Evolutionary conservation across 352 stramenopile genomes (phyloP).

Genomic region (Pythium volutum): DNA sequence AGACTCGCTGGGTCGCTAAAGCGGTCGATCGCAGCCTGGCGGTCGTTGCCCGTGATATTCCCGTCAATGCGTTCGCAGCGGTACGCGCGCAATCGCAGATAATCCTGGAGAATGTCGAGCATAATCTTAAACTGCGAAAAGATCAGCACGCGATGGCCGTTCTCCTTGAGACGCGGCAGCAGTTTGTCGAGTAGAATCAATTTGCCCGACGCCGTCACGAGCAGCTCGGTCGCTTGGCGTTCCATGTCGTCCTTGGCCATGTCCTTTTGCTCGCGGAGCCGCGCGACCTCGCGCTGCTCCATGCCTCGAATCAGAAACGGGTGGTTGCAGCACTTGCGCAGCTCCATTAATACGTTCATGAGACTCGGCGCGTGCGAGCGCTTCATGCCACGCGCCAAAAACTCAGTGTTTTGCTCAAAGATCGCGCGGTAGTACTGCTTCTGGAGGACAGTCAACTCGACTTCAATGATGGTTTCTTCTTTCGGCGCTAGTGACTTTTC

Average conservation of each 20-base stretch:
- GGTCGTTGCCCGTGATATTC: conserved; percentile 95
- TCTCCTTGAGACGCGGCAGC: conserved; percentile 93
- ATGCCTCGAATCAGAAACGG: conserved; percentile 91
- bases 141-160: conserved; percentile 96
- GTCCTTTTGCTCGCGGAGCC: conserved; percentile 55
- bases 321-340: conserved; percentile 95
- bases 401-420: conserved; percentile 92
- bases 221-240: conserved; percentile 70
- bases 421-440: conserved; percentile 92
- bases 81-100: conserved; percentile 90
- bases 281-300: conserved; percentile 72
- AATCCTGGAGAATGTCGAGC: conserved; percentile 99
- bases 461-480: conserved; percentile 90
- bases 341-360: conserved; percentile 93
- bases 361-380: conserved; percentile 77
- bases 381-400: conserved; percentile 73
- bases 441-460: conserved; percentile 89
- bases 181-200: conserved; percentile 99
- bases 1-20: conserved; percentile 70
- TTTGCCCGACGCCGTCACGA: conserved; percentile 97
- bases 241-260: conserved; percentile 48
- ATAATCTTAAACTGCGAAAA: conserved; percentile 99
- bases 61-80: conserved; percentile 98
- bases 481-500: conserved; percentile 87
- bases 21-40: conserved; percentile 93